These are phyloP conservation scores for thale cress (Arabidopsis thaliana) DNA, from an alignment of 345 rosid genomes.

Conservation along the genomic window DNA sequence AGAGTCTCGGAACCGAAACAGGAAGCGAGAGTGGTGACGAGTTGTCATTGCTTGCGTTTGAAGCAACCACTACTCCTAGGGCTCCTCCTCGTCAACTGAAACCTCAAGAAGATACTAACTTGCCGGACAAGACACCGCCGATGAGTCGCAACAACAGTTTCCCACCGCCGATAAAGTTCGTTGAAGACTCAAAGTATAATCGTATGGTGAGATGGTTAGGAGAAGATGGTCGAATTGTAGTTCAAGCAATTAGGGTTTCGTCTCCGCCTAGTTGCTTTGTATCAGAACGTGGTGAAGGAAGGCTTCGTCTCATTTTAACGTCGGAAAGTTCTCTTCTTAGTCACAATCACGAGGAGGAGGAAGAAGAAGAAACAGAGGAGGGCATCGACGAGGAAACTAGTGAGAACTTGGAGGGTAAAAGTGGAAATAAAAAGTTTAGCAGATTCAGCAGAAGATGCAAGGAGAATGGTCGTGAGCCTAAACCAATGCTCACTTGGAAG, in stretches of 20 bases:
- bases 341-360: neutral
- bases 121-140: constrained; percentile 8
- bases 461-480: constrained; percentile 53
- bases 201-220: constrained; percentile 56
- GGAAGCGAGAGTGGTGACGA: constrained; percentile 62
- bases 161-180: constrained; percentile 86
- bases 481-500: constrained; percentile 59
- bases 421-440: constrained; percentile 48
- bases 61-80: constrained; percentile 36
- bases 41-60: constrained; percentile 44
- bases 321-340: constrained; percentile 24
- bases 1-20: constrained; percentile 82
- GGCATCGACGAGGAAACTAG: constrained; percentile 40
- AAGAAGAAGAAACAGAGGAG: constrained; percentile 39
- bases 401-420: constrained; percentile 47
- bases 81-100: constrained; percentile 26
- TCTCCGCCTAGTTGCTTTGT: constrained; percentile 47
- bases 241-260: constrained; percentile 57
- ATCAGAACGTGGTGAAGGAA: constrained; percentile 73
- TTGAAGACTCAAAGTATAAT: constrained; percentile 51
- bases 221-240: constrained; percentile 77
- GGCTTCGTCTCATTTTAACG: constrained; percentile 63
- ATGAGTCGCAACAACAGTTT: constrained; percentile 51
- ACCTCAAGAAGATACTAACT: constrained; percentile 14
- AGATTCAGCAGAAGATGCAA: constrained; percentile 61